Conservation (phyloP, 164 flowering plant species). For the Nelumbo lutea region DNA sequence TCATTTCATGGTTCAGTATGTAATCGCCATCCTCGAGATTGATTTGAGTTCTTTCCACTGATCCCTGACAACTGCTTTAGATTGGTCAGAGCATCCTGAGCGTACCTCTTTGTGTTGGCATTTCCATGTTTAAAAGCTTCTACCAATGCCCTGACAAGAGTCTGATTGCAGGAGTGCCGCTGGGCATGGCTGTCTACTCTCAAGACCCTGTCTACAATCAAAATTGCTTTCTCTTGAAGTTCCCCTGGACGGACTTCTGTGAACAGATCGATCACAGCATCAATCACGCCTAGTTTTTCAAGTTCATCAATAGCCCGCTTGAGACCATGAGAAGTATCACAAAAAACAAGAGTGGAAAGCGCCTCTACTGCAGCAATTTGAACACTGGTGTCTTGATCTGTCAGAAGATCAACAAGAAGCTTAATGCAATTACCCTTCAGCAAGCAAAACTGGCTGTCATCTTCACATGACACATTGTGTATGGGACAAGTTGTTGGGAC, state of each 20-base stretch:
- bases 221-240: constrained; percentile 45
- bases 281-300: constrained; percentile 26
- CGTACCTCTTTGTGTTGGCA: constrained; percentile 37
- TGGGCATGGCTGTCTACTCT: constrained; percentile 37
- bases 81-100: constrained; percentile 53
- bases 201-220: constrained; percentile 47
- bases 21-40: constrained; percentile 11
- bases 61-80: constrained; percentile 50
- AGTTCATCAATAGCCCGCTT: constrained; percentile 40
- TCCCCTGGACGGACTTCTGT: constrained; percentile 38
- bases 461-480: constrained; percentile 40
- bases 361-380: constrained; percentile 48
- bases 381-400: constrained; percentile 35
- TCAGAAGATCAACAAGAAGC: constrained; percentile 41
- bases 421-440: constrained; percentile 39
- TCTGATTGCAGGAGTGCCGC: constrained; percentile 28
- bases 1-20: no score
- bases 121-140: constrained; percentile 58
- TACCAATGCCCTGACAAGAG: constrained; percentile 44
- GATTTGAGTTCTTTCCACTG: constrained; percentile 36
- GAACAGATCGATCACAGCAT: constrained; percentile 35
- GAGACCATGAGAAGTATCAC: constrained; percentile 21
- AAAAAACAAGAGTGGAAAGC: constrained; percentile 37
- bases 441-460: constrained; percentile 41
- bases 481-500: constrained; percentile 35